These are phyloP conservation scores for Scedosporium aurantiacum DNA, from an alignment of 2,329 filamentous ascomycete genomes.

Conservation along the genomic window DNA sequence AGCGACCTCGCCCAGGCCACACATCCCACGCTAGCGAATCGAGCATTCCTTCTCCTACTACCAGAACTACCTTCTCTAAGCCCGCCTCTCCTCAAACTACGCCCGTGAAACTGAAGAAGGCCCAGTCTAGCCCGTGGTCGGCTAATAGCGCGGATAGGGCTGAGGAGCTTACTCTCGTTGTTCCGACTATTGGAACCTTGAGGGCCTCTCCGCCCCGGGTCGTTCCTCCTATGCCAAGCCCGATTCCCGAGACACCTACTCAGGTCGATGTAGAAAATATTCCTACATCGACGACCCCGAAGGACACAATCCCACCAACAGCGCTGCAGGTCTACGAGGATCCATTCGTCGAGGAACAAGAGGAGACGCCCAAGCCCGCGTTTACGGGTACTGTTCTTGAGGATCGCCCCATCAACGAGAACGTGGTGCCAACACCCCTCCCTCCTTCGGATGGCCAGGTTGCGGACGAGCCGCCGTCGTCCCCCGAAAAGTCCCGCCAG, in stretches of 20 bases:
- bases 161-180: conserved; percentile 38
- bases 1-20: conserved; percentile 36
- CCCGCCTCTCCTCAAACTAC: conserved; percentile 30
- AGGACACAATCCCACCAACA: not conserved
- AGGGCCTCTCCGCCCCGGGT: conserved; percentile 15
- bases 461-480: conserved; percentile 12
- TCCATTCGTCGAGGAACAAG: conserved; percentile 40
- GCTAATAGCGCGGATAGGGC: conserved; percentile 21
- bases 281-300: not conserved
- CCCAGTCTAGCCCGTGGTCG: conserved; percentile 15
- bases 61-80: conserved; percentile 15
- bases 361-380: conserved; percentile 32
- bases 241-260: conserved; percentile 2
- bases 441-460: not conserved
- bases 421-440: conserved; percentile 16
- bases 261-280: not conserved
- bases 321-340: conserved; percentile 44
- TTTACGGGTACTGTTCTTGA: conserved; percentile 43
- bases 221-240: conserved; percentile 15
- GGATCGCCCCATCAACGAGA: conserved; percentile 50
- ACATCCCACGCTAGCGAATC: conserved; percentile 39
- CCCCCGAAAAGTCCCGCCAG: conserved; percentile 45
- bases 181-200: conserved; percentile 33
- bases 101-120: conserved; percentile 26
- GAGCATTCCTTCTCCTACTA: conserved; percentile 35